Base-by-base conservation (phyloP, 2,329 filamentous ascomycete species). In the Malbranchea cinnamomea region DNA sequence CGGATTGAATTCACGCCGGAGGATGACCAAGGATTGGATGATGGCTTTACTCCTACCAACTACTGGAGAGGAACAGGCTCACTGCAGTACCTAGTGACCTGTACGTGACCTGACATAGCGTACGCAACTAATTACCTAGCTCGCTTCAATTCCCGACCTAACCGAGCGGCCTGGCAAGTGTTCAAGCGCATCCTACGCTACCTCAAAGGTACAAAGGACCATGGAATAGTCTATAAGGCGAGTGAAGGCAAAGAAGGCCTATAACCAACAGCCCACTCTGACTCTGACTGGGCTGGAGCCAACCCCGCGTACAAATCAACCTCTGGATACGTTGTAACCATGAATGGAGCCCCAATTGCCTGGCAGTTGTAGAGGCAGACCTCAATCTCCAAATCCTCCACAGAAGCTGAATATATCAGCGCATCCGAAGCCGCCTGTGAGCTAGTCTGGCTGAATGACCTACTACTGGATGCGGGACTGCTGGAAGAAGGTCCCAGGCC, bases 1-100 rank as follows among this genome's bases (percentile, higher is more conserved):
- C n/a, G n/a, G n/a, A n/a, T n/a, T n/a, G n/a, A n/a, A n/a, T n/a
- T n/a, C n/a, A n/a, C n/a, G n/a, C n/a, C n/a, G n/a, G n/a, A n/a
- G n/a, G n/a, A n/a, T n/a, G n/a, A n/a, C n/a, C n/a, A n/a, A n/a
- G n/a, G n/a, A n/a, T n/a, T n/a, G n/a, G n/a, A n/a, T 6, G 14
- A 10, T 13, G 20, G n/a, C n/a, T n/a, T 22, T n/a, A 8, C 20
- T 8, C 23, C 23, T 4, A 5, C 9, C 4, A 13, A n/a, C 14
- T 24, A 24, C 9, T 10, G 23, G 4, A 13, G 5, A 4, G 15
- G 15, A 5, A 29, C 10, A n/a, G 27, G 27, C 5, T 18, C 9
- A 8, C 13, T 29, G 5, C 27, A 29, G n/a, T 29, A 17, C 14
- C 27, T 29, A 20, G 19, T 29, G 3, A 18, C 15, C 12, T 18